A percentile compares a stretch with the other conserved stretches of the same genome.
Evolutionary conservation across 2,329 filamentous ascomycete genomes (phyloP).

Genomic region (Fusarium sp.): DNA sequence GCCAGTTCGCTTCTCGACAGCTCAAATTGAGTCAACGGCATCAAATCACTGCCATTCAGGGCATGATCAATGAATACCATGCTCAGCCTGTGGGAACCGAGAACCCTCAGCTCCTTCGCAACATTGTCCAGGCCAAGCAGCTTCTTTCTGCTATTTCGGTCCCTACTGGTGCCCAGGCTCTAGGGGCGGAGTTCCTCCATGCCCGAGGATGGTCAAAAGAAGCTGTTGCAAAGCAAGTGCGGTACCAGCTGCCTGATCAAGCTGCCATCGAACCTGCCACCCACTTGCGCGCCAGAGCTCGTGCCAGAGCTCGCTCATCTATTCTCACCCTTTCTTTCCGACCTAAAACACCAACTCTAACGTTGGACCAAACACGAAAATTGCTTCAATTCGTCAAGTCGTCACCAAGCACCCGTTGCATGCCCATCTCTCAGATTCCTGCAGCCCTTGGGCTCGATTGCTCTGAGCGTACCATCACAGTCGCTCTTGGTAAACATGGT

Average conservation of each 20-base stretch:
- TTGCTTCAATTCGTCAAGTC: conserved; percentile 26
- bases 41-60: not conserved
- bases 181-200: conserved; percentile 2
- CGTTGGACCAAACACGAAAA: not conserved
- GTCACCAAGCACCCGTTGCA: conserved; percentile 21
- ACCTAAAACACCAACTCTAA: not conserved
- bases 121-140: conserved; percentile 5
- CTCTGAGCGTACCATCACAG: conserved; percentile 8
- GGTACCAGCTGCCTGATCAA: not conserved
- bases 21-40: not conserved
- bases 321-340: not conserved
- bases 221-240: not conserved
- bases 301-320: not conserved
- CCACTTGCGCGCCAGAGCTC: not conserved
- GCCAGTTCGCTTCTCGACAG: not conserved
- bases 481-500: conserved; percentile 20
- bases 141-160: not conserved
- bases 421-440: conserved; percentile 12
- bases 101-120: conserved; percentile 1
- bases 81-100: not conserved
- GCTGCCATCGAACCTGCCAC: not conserved
- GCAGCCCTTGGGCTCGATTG: conserved; percentile 14
- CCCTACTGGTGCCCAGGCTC: not conserved
- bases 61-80: not conserved
- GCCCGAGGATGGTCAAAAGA: not conserved